phyloP scores from a whole-genome alignment of 768 basidiomycete species.

The Kondoa malvinella region DNA sequence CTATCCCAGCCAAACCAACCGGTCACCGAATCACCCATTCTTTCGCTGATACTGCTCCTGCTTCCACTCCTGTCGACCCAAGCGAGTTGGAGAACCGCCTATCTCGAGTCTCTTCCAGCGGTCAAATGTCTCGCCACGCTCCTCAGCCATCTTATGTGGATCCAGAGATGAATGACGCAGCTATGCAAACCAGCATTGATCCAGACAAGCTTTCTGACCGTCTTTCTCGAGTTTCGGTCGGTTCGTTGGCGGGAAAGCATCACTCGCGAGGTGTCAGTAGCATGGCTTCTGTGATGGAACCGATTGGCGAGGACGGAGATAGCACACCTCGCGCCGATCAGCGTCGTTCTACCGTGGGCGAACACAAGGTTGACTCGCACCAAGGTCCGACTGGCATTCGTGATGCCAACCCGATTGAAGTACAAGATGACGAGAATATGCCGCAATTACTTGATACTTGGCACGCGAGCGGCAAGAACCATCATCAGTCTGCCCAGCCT shows the following conservation, averaged over 20 bases:
- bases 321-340: not conserved
- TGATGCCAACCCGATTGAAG: too few species aligned
- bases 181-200: not conserved
- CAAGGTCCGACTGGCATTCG: too few species aligned
- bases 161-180: not conserved
- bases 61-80: not conserved
- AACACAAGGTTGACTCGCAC: not conserved
- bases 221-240: not conserved
- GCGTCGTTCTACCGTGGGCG: not conserved
- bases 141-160: not conserved
- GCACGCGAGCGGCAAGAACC: too few species aligned
- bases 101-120: not conserved
- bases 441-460: too few species aligned
- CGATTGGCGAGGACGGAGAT: not conserved
- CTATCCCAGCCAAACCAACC: not conserved
- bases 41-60: not conserved
- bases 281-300: not conserved
- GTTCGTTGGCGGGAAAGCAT: not conserved
- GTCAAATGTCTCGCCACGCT: not conserved
- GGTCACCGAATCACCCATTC: not conserved
- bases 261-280: not conserved
- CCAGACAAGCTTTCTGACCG: not conserved
- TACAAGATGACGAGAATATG: too few species aligned
- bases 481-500: too few species aligned
- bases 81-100: not conserved